Conservation (phyloP, 106 monocot genomes). For the Dendrobium nobile region DNA sequence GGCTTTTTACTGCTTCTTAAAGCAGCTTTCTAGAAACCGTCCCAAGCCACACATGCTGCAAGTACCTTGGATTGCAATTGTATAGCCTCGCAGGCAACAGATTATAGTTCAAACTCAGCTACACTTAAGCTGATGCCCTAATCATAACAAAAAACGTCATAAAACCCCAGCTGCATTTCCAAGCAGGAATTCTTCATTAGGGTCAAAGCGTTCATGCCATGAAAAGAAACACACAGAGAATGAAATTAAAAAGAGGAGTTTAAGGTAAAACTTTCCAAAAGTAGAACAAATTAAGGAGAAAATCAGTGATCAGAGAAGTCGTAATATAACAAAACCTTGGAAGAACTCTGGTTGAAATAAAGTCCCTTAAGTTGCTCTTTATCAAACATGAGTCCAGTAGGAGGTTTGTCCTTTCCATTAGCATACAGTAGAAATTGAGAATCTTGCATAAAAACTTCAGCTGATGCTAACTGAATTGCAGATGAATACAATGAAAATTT, state of each 20-base stretch:
- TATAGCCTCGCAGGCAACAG: too few species aligned
- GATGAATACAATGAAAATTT: not conserved
- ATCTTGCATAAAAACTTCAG: conserved; percentile 73
- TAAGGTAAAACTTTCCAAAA: not conserved
- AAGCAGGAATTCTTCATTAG: not conserved
- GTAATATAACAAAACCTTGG: conserved; percentile 33
- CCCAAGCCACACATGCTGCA: too few species aligned
- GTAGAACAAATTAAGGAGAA: not conserved
- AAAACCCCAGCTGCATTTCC: too few species aligned
- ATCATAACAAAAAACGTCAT: too few species aligned
- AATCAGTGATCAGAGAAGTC: not conserved
- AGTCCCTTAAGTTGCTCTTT: conserved; percentile 65
- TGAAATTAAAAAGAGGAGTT: not conserved
- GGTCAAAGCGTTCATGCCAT: not conserved
- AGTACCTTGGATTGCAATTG: too few species aligned
- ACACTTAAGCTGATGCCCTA: too few species aligned
- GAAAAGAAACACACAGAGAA: not conserved
- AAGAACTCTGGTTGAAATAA: conserved; percentile 76
- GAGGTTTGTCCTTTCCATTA: conserved; percentile 71
- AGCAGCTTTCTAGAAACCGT: too few species aligned
- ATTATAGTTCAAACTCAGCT: too few species aligned
- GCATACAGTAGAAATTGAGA: conserved; percentile 64
- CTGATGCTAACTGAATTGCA: conserved; percentile 50
- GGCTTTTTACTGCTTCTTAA: too few species aligned
- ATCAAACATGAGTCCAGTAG: conserved; percentile 69